phyloP scores from a whole-genome alignment of 2,329 filamentous ascomycete genomes.

The Ophiostoma sp. region DNA sequence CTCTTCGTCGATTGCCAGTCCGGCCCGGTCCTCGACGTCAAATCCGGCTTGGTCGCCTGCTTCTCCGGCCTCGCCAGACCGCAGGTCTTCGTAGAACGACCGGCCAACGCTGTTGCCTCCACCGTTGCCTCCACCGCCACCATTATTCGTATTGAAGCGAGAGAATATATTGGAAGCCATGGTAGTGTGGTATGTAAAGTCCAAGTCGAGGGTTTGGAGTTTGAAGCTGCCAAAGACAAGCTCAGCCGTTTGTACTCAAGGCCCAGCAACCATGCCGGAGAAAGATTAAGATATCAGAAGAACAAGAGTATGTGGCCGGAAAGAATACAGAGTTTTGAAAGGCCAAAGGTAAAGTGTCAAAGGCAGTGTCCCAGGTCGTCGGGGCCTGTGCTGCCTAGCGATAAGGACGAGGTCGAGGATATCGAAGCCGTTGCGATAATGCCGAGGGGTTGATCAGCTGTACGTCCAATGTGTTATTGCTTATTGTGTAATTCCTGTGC shows the following conservation, averaged over 20 bases:
- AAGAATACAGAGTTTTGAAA: neutral
- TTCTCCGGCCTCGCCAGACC: slow-evolving; percentile 35
- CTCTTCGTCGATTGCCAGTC: slow-evolving; percentile 47
- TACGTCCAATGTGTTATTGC: neutral
- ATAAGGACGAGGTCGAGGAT: neutral
- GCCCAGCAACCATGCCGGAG: slow-evolving; percentile 14
- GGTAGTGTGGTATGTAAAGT: neutral
- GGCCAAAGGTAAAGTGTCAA: neutral
- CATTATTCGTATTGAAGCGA: slow-evolving; percentile 36
- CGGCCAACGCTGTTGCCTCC: slow-evolving; percentile 32
- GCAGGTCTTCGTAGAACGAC: slow-evolving; percentile 50
- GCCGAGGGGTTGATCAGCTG: slow-evolving; percentile 21
- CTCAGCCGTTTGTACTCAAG: slow-evolving; percentile 11
- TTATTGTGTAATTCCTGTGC: neutral
- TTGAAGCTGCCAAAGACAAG: slow-evolving; percentile 16
- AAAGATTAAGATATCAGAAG: neutral
- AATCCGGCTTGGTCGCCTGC: slow-evolving; percentile 28
- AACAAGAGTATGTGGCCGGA: neutral
- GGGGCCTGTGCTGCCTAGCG: neutral
- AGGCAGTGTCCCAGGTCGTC: neutral
- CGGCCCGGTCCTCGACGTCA: slow-evolving; percentile 42
- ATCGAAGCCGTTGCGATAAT: neutral
- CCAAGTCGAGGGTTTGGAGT: neutral
- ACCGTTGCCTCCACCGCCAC: neutral
- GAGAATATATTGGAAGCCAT: slow-evolving; percentile 49